These are phyloP conservation scores for Mallotus nudiflorus DNA, from an alignment of 345 rosid species.

Conservation along the genomic window DNA sequence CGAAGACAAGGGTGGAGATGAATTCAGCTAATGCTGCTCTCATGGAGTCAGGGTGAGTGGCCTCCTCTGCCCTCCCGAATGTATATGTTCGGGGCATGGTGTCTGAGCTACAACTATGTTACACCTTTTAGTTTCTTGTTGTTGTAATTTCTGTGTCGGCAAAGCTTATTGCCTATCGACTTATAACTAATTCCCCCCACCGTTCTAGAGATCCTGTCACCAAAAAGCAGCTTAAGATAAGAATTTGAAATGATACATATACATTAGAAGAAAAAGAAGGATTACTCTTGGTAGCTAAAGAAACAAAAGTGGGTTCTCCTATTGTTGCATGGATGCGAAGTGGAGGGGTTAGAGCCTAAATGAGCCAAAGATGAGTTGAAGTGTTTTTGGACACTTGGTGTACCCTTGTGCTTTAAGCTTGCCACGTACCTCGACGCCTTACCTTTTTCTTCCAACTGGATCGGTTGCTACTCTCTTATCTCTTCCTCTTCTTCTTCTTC, in stretches of 20 bases:
- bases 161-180: neutral
- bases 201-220: neutral
- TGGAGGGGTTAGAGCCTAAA: constrained; percentile 26
- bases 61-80: constrained; percentile 48
- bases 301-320: neutral
- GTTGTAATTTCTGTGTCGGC: neutral
- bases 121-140: neutral
- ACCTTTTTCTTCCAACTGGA: neutral
- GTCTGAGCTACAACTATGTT: neutral
- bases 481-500: neutral
- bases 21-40: constrained; percentile 69
- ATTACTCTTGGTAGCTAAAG: no score
- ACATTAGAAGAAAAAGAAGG: no score
- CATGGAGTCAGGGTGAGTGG: constrained; percentile 48
- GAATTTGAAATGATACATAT: no score
- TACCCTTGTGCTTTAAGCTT: constrained; percentile 7
- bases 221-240: neutral
- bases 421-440: constrained; percentile 30
- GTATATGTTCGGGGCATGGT: constrained; percentile 44
- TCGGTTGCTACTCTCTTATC: constrained; percentile 2
- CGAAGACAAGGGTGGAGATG: constrained; percentile 66
- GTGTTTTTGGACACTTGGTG: constrained; percentile 37
- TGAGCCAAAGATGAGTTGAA: constrained; percentile 19
- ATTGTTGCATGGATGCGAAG: constrained; percentile 37
- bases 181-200: no score